A percentile compares a stretch with the other conserved stretches of the same genome.
These are phyloP conservation scores for Botrytis galanthina DNA, from an alignment of 2,329 filamentous ascomycete species.

Conservation along the genomic window DNA sequence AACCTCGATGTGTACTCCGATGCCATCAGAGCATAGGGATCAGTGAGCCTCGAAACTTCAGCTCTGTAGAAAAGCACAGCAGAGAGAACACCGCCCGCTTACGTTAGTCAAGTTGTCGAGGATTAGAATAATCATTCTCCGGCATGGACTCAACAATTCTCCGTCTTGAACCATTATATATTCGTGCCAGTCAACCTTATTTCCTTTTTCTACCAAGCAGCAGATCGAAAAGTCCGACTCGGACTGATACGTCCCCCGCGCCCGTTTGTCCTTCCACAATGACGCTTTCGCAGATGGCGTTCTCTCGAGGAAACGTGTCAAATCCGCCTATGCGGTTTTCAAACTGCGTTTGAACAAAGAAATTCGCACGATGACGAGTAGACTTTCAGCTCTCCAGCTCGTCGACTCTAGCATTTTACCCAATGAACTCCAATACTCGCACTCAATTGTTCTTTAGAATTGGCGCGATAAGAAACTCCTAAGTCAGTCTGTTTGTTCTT, in stretches of 20 bases:
- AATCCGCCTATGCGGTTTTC: not conserved
- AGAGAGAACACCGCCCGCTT: not conserved
- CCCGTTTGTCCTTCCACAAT: not conserved
- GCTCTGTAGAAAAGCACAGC: not conserved
- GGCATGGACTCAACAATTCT: not conserved
- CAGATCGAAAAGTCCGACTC: not conserved
- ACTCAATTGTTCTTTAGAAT: not conserved
- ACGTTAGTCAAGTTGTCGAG: not conserved
- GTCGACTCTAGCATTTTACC: not conserved
- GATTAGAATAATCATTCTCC: not conserved
- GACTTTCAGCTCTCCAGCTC: not conserved
- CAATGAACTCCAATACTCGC: not conserved
- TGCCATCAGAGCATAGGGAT: not conserved
- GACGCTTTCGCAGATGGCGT: not conserved
- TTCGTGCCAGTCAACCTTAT: not conserved
- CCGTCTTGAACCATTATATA: not conserved
- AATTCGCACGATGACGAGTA: not conserved
- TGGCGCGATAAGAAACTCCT: not conserved
- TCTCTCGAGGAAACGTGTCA: not conserved
- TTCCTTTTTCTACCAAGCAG: not conserved
- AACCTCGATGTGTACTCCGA: not conserved
- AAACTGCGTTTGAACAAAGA: not conserved
- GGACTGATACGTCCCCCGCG: not conserved
- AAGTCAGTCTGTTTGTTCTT: not conserved
- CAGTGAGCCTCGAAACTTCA: not conserved